Evolutionary conservation across 2,329 filamentous ascomycete species (phyloP), one percentile per base, ranked within the genome.

Genomic region (Mycosphaerella arachidis): DNA sequence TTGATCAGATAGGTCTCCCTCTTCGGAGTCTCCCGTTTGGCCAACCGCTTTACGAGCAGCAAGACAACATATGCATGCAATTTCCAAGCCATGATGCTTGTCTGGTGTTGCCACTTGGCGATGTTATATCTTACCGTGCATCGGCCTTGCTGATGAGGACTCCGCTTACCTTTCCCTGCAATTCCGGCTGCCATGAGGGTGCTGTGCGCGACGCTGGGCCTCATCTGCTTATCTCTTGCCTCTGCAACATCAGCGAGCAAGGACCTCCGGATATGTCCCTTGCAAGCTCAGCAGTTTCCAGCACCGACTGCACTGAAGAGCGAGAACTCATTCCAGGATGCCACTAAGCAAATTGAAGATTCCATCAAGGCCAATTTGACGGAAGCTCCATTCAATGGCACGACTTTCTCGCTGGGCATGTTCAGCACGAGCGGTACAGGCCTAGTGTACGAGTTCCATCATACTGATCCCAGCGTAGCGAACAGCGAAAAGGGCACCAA

Each of bases 261-360:
- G 12, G 55, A 58, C 1, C 46, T 57, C 12, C 54, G 35, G 29
- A 57, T 65, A 57, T 66, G 64, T 35, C 63, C 64, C 13, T 53
- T 66, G n/a, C 60, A 64, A 46, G 64, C 62, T n/a, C 62, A 63
- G 45, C 62, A 66, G 53, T 66, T 54, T 24, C 64, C 62, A 1
- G 37, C 58, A 5, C 62, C 64, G 8, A 63, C 54, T 20, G 45
- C 33, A 27, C 30, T 66, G 7, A 50, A 56, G 3, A 30, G 60
- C 33, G 62, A 66, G 24, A 12, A 58, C 4, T 7, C 56, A 6
- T 62, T 64, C 29, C 57, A 56, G n/a, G 56, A 58, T 31, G 58
- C 60, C 6, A 58, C 59, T 30, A 58, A 59, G 20, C 27, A 31
- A 10, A 57, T 66, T 7, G 58, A 62, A 48, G 58, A 56, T 10